Base-by-base conservation (phyloP, 306 rosid genomes). In the Glycine latifolia region DNA sequence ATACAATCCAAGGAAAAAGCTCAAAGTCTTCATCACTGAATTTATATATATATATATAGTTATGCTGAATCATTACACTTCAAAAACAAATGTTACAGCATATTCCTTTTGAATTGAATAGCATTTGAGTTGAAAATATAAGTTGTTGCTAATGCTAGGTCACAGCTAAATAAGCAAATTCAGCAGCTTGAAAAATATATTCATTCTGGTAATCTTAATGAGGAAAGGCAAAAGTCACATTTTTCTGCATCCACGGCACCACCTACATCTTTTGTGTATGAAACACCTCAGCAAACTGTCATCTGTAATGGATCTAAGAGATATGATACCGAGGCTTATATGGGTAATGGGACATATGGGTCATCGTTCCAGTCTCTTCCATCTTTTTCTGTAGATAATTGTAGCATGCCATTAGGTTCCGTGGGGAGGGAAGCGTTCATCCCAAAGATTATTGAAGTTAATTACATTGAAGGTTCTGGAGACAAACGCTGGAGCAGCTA, bases 381-480 rank as follows among this genome's bases (percentile, higher is more conserved):
- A 68, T 85, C 80, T 76, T 80, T 89, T 86, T 82, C 89, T 37
- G 86, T 79, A 43, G 97, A 91, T 75, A 85, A 68, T 75, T 89
- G 63, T 78, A 89, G 72, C 58, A 50, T 86, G 85, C 82, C 90
- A 62, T 85, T 91, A 35, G 92, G 86, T 81, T 89, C 91, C 7
- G 79, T 89, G 67, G 96, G 90, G 79, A 91, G 99, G 83, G 99
- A 95, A 82, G 85, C 88, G 6, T 91, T 88, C 85, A 80, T 91
- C 63, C 97, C 99, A 73, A 95, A 90, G 91, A 77, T 85, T 79
- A 79, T 90, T 81, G 92, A 93, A 17, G 94, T 95, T 71, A 95
- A 93, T 84, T 95, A 95, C 81, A 87, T 91, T 65, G 98, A 95
- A 86, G 98, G 98, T 84, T 91, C 94, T 73, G 88, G 82, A 83